phyloP scores from a whole-genome alignment of 2,329 filamentous ascomycete species.

The Metarhizium anisopliae region DNA sequence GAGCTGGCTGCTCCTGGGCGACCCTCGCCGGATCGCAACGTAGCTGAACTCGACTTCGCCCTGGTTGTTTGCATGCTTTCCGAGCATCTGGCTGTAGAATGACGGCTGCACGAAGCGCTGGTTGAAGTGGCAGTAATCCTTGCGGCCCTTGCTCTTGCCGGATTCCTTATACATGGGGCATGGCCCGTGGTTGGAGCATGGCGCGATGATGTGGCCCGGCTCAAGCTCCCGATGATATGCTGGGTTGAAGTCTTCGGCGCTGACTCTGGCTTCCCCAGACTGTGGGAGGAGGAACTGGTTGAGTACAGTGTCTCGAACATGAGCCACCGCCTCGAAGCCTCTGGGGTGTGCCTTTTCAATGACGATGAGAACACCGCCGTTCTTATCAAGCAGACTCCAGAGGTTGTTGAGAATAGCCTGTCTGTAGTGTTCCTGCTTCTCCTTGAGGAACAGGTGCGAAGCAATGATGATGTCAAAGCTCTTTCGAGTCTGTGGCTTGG shows the following conservation, averaged over 20 bases:
- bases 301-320: conserved; percentile 70
- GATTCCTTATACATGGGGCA: conserved; percentile 82
- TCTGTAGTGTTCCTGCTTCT: conserved; percentile 67
- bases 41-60: conserved; percentile 92
- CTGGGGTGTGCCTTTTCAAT: conserved; percentile 86
- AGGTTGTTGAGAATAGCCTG: conserved; percentile 78
- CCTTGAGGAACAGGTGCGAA: conserved; percentile 69
- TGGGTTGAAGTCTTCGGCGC: conserved; percentile 30
- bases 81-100: conserved; percentile 71
- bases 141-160: conserved; percentile 63
- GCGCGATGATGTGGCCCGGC: conserved; percentile 56
- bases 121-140: conserved; percentile 84
- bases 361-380: conserved; percentile 78
- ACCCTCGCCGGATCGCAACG: conserved; percentile 72
- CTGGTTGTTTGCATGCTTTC: conserved; percentile 63
- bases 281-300: conserved; percentile 58
- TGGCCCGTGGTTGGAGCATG: conserved; percentile 78
- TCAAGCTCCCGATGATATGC: conserved; percentile 38
- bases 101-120: conserved; percentile 80
- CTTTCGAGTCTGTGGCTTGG: conserved; percentile 54
- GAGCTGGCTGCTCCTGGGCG: conserved; percentile 22
- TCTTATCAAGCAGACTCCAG: conserved; percentile 75
- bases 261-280: conserved; percentile 24
- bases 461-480: conserved; percentile 85
- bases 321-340: conserved; percentile 87